Conservation (phyloP, 495 filamentous ascomycete species). For the Cercophora samala region DNA sequence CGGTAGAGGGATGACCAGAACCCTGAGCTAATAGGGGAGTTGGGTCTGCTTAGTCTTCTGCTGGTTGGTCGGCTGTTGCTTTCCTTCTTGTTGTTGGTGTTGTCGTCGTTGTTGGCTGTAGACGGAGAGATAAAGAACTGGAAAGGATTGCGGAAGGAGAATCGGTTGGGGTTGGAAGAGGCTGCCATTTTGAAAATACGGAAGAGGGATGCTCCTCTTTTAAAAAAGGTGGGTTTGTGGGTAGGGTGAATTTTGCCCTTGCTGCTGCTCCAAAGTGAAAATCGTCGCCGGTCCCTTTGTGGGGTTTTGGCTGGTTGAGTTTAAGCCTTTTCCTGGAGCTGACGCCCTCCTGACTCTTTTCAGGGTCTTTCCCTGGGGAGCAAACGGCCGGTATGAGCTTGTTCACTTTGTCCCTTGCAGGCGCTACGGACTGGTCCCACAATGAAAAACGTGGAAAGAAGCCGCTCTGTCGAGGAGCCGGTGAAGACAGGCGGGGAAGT, state of each 20-base stretch:
- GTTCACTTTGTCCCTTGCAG: background rate
- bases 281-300: background rate
- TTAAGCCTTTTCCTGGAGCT: background rate
- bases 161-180: background rate
- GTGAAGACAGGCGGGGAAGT: background rate
- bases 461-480: too few relatives aligned
- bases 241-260: background rate
- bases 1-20: constrained; percentile 1
- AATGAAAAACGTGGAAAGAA: background rate
- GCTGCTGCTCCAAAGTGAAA: too few relatives aligned
- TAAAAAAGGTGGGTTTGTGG: background rate
- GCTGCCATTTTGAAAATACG: background rate
- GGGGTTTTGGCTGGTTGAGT: background rate
- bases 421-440: background rate
- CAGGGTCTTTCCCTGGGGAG: background rate
- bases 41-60: background rate
- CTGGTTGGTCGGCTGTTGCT: background rate
- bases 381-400: background rate
- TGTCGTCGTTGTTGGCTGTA: background rate
- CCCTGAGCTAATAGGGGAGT: background rate
- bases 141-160: constrained; percentile 5
- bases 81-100: background rate
- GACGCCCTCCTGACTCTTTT: background rate
- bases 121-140: background rate
- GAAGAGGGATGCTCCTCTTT: background rate